A percentile compares a stretch with the other conserved stretches of the same genome.
phyloP scores from a whole-genome alignment of 257 asterid genomes.

The Solanum piurae region DNA sequence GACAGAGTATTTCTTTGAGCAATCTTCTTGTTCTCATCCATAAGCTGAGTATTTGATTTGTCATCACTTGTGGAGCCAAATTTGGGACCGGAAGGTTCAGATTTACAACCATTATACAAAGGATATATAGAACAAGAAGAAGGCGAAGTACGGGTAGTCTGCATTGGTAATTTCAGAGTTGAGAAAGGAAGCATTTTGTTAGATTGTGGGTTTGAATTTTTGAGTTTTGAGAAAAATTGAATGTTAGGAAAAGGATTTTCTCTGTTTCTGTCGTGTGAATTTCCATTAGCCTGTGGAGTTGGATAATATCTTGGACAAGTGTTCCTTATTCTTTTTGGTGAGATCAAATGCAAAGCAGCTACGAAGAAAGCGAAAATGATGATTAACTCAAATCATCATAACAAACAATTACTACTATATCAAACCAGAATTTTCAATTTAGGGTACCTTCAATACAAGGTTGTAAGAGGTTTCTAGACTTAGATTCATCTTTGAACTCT shows the following conservation, averaged over 20 bases:
- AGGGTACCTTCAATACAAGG: constrained; percentile 91
- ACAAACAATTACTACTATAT: neutral
- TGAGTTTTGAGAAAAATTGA: constrained; percentile 20
- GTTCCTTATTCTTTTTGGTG: constrained; percentile 61
- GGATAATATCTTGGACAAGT: constrained; percentile 44
- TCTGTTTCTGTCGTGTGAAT: constrained; percentile 13
- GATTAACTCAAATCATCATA: neutral
- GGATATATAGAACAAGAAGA: constrained; percentile 59
- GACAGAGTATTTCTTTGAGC: constrained; percentile 3
- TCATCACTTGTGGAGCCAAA: constrained; percentile 8
- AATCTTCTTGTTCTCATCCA: constrained; percentile 12
- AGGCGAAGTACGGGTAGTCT: constrained; percentile 9
- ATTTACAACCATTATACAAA: constrained; percentile 27
- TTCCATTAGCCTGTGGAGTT: constrained; percentile 22
- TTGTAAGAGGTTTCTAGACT: constrained; percentile 52
- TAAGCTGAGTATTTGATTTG: constrained; percentile 10
- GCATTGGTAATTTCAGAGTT: constrained; percentile 8
- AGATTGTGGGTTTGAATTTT: neutral
- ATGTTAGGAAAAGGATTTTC: constrained; percentile 17
- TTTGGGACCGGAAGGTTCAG: constrained; percentile 12
- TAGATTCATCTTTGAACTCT: constrained; percentile 61
- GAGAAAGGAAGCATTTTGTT: constrained; percentile 10
- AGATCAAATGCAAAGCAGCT: constrained; percentile 96
- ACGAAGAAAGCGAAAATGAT: constrained; percentile 4
- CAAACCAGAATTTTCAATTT: neutral